Evolutionary conservation across 169 alveolate species (phyloP).

Genomic region (Eimeria mitis): DNA sequence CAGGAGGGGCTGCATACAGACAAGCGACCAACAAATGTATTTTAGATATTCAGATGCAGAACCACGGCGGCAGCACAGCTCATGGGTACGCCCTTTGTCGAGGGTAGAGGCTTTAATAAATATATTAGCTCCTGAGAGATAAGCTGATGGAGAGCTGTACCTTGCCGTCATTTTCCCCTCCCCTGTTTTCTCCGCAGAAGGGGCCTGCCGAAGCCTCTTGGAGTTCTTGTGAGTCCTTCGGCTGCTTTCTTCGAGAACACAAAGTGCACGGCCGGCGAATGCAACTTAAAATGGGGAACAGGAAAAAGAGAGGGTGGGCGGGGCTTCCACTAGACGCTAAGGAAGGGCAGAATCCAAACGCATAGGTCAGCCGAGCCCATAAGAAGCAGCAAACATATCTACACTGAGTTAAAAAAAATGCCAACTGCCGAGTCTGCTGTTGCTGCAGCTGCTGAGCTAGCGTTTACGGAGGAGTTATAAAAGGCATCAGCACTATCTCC

Average conservation of each 20-base stretch:
- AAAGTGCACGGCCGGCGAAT: background rate
- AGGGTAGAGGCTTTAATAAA: too few species aligned
- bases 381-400: background rate
- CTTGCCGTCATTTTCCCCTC: slow-evolving; percentile 18
- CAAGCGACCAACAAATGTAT: too few species aligned
- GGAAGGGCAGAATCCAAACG: background rate
- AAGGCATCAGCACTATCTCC: background rate
- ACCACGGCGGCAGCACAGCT: background rate
- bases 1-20: slow-evolving; percentile 34
- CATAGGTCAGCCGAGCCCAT: background rate
- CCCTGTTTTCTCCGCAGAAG: background rate
- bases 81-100: background rate
- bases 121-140: too few species aligned
- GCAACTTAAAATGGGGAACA: background rate
- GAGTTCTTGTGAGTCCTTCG: background rate
- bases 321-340: slow-evolving; percentile 54
- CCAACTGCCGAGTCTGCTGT: background rate
- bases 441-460: background rate
- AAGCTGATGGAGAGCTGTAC: background rate
- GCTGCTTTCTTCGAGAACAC: background rate
- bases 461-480: background rate
- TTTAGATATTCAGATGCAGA: background rate
- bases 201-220: background rate
- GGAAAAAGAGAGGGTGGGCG: slow-evolving; percentile 9
- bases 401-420: background rate